Conservation (phyloP, 805 yeast species). For the Brettanomyces nanus region DNA sequence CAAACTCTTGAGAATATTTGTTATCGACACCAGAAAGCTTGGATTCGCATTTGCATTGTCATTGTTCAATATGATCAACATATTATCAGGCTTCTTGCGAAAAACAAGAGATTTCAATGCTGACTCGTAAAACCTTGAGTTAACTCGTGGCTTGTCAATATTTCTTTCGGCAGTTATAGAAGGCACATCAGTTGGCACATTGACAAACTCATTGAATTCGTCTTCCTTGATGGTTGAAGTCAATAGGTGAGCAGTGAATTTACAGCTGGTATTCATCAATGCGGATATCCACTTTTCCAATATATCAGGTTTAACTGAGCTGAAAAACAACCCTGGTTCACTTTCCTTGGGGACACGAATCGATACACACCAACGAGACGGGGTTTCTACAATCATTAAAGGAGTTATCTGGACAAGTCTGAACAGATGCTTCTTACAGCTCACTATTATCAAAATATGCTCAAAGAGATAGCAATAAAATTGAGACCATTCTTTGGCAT, state of each 20-base stretch:
- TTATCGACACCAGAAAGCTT: slow-evolving; percentile 16
- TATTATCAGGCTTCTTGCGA: slow-evolving; percentile 20
- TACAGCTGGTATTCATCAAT: slow-evolving; percentile 15
- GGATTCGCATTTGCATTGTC: slow-evolving; percentile 9
- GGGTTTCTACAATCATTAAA: slow-evolving; percentile 10
- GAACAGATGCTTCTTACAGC: slow-evolving; percentile 5
- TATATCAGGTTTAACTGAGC: slow-evolving; percentile 10
- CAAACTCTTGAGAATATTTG: slow-evolving; percentile 23
- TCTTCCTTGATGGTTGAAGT: slow-evolving; percentile 20
- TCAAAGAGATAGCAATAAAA: slow-evolving; percentile 24
- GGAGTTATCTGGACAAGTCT: slow-evolving; percentile 11
- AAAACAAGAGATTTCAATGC: slow-evolving; percentile 19
- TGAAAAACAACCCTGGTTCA: slow-evolving; percentile 4
- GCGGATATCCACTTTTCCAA: slow-evolving; percentile 26
- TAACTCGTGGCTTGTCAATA: slow-evolving; percentile 17
- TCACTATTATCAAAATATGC: slow-evolving; percentile 16
- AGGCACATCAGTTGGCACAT: slow-evolving; percentile 1
- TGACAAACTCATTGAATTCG: slow-evolving; percentile 14
- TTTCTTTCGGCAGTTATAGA: slow-evolving; percentile 1
- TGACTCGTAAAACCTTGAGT: slow-evolving; percentile 23
- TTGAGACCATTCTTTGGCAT: slow-evolving; percentile 7
- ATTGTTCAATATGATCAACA: slow-evolving; percentile 24
- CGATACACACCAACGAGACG: slow-evolving; percentile 12
- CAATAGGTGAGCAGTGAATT: slow-evolving; percentile 17
- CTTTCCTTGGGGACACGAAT: slow-evolving; percentile 1